Percentiles rank a stretch among this genome's conserved stretches.
Evolutionary conservation across 2,329 filamentous ascomycete species (phyloP).

Genomic region (Graphilbum fragrans): DNA sequence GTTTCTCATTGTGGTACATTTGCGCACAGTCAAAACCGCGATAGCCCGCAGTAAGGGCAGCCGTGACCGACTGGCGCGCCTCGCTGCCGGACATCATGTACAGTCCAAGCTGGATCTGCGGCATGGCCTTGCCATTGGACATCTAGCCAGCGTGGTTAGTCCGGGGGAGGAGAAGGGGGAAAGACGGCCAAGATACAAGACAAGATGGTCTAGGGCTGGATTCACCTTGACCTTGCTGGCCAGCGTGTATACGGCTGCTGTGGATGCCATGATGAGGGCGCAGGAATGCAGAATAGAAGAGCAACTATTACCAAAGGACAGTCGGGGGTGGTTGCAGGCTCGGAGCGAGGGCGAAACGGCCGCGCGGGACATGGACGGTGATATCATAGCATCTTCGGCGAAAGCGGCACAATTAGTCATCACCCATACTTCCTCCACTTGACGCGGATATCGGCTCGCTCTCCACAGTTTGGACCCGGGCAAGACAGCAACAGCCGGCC

Average conservation of each 20-base stretch:
- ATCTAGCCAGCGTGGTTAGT: slow-evolving; percentile 25
- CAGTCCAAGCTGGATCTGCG: slow-evolving; percentile 61
- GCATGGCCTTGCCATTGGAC: slow-evolving; percentile 54
- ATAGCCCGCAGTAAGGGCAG: slow-evolving; percentile 41
- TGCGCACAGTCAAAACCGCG: slow-evolving; percentile 40
- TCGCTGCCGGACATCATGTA: slow-evolving; percentile 57
- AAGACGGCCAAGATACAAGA: not conserved
- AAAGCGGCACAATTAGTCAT: no score
- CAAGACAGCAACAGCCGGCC: no score
- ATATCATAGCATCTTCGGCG: no score
- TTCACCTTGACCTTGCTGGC: not conserved
- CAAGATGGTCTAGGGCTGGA: not conserved
- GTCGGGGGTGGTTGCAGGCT: no score
- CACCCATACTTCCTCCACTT: no score
- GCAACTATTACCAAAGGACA: not conserved
- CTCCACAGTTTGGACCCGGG: no score
- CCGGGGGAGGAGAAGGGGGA: not conserved
- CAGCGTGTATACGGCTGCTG: not conserved
- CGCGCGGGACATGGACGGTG: no score
- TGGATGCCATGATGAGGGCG: not conserved
- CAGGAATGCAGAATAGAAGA: not conserved
- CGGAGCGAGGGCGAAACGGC: no score
- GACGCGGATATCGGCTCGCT: no score
- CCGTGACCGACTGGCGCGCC: slow-evolving; percentile 42
- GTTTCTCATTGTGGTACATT: slow-evolving; percentile 55